phyloP scores from a whole-genome alignment of 306 rosid species.

The Begonia masoniana region DNA sequence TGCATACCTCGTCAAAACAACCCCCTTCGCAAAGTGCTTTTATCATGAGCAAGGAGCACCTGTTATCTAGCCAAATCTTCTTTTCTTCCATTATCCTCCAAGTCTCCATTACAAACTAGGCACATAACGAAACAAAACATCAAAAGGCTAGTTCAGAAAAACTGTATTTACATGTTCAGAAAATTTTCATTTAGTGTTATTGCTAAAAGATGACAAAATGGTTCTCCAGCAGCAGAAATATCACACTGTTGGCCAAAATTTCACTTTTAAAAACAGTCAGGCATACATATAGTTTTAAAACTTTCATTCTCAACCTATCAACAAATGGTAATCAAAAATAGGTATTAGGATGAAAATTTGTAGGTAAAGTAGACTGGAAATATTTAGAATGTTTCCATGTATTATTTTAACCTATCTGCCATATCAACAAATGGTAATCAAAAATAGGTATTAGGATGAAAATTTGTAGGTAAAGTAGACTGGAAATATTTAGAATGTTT shows the following conservation, averaged over 20 bases:
- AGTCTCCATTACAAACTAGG: conserved; percentile 80
- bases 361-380: neutral
- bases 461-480: neutral
- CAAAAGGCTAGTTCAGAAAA: conserved; percentile 6
- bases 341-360: neutral
- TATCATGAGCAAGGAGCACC: conserved; percentile 40
- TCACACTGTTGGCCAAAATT: neutral
- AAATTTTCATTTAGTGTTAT: neutral
- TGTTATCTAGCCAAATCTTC: conserved; percentile 29
- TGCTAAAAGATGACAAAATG: too few relatives aligned
- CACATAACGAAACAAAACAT: neutral
- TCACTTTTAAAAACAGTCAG: too few relatives aligned
- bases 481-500: neutral
- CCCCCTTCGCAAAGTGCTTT: conserved; percentile 63
- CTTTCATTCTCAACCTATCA: neutral
- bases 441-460: neutral
- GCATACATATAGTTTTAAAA: too few relatives aligned
- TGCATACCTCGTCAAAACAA: conserved; percentile 55
- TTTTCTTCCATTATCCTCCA: conserved; percentile 62
- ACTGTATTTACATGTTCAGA: conserved; percentile 3
- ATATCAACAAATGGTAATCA: neutral
- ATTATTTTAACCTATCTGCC: neutral
- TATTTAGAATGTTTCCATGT: neutral
- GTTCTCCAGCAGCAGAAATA: neutral
- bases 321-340: neutral